Evolutionary conservation across 1,139 yeast genomes (phyloP).

Genomic region (Chernovozyma aurita): DNA sequence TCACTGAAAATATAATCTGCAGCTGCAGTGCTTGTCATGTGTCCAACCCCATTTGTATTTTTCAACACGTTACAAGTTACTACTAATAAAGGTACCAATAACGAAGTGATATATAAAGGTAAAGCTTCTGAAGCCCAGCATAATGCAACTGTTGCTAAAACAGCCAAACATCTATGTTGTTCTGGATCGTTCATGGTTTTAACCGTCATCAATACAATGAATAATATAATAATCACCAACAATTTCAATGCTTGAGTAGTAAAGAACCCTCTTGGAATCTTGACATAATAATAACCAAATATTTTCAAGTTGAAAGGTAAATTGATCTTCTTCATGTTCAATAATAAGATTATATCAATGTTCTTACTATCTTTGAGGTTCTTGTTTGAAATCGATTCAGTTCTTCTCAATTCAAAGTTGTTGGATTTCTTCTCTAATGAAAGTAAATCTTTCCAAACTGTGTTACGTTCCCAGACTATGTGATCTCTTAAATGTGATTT

Average conservation of each 20-base stretch:
- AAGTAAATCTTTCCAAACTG: conserved; percentile 95
- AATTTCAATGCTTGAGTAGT: conserved; percentile 43
- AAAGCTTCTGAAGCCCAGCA: conserved; percentile 94
- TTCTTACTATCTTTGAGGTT: conserved; percentile 9
- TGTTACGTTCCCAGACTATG: conserved; percentile 93
- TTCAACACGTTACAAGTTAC: conserved; percentile 72
- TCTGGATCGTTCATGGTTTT: conserved; percentile 68
- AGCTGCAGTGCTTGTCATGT: conserved; percentile 61
- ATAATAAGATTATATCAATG: not conserved
- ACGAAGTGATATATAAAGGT: conserved; percentile 81
- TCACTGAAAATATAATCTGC: conserved; percentile 72
- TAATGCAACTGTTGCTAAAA: conserved; percentile 71
- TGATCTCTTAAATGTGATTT: conserved; percentile 81
- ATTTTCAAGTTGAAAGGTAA: conserved; percentile 21
- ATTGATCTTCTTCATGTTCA: conserved; percentile 6
- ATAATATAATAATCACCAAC: conserved; percentile 36
- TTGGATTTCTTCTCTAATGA: conserved; percentile 67
- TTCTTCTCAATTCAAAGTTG: conserved; percentile 27
- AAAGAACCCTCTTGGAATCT: conserved; percentile 26
- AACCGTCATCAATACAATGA: conserved; percentile 45
- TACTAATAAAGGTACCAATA: conserved; percentile 73
- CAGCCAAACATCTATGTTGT: conserved; percentile 73
- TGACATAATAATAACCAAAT: conserved; percentile 16
- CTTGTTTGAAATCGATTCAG: conserved; percentile 11
- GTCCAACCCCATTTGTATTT: conserved; percentile 44